phyloP scores from a whole-genome alignment of 768 basidiomycete genomes.

The Amanita exitialis region DNA sequence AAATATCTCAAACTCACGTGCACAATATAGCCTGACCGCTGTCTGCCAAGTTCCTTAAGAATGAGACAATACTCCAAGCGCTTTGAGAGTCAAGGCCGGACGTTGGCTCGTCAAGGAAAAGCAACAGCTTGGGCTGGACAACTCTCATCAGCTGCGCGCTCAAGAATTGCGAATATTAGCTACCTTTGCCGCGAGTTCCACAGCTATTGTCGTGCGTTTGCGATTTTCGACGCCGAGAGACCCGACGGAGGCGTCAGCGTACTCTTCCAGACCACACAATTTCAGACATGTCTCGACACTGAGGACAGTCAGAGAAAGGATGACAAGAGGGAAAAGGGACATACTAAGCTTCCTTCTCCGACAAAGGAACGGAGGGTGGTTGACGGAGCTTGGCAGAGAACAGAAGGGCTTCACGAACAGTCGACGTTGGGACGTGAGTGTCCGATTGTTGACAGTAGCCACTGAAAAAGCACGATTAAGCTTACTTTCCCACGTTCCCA shows the following conservation, averaged over 20 bases:
- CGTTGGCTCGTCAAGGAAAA: slow-evolving; percentile 88
- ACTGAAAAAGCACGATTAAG: background rate
- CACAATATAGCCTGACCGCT: slow-evolving; percentile 84
- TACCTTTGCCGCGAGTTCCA: slow-evolving; percentile 82
- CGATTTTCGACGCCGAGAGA: slow-evolving; percentile 61
- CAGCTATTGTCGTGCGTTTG: slow-evolving; percentile 80
- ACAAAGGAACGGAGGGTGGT: slow-evolving; percentile 46
- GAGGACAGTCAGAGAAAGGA: slow-evolving; percentile 8
- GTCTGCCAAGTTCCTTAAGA: slow-evolving; percentile 67
- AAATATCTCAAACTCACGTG: slow-evolving; percentile 41
- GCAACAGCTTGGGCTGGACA: slow-evolving; percentile 56
- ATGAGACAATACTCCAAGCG: slow-evolving; percentile 73
- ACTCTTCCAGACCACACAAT: slow-evolving; percentile 54
- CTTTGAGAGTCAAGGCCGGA: slow-evolving; percentile 82
- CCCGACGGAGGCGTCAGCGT: slow-evolving; percentile 55
- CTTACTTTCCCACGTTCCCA: background rate
- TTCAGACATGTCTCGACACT: slow-evolving; percentile 41
- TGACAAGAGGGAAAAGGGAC: slow-evolving; percentile 12
- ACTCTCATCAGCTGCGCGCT: slow-evolving; percentile 9
- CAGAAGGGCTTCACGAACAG: slow-evolving; percentile 72
- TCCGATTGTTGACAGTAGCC: slow-evolving; percentile 87
- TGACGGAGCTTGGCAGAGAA: slow-evolving; percentile 79
- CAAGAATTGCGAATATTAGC: background rate
- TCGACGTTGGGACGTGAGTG: slow-evolving; percentile 63
- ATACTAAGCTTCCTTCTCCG: slow-evolving; percentile 75